Evolutionary conservation across 352 stramenopile species (phyloP).

Genomic region (Aphanomyces stellatus): DNA sequence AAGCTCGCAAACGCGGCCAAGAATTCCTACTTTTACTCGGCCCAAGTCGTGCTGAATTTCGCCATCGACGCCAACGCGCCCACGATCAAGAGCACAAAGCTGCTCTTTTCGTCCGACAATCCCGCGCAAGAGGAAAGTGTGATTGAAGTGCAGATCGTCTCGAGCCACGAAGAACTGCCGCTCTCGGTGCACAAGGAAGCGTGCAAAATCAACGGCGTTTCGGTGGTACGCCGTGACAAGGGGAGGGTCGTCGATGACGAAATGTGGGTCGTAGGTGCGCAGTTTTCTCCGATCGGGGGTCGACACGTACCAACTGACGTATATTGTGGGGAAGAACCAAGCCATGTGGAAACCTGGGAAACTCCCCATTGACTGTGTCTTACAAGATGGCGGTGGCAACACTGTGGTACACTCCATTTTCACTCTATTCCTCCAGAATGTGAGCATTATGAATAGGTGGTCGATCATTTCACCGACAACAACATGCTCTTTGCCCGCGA

Average conservation of each 20-base stretch:
- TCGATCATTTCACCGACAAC: slow-evolving; percentile 51
- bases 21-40: slow-evolving; percentile 33
- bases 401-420: slow-evolving; percentile 19
- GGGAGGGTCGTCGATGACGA: no score
- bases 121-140: slow-evolving; percentile 53
- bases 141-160: slow-evolving; percentile 48
- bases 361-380: slow-evolving; percentile 39
- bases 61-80: slow-evolving; percentile 42
- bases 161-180: slow-evolving; percentile 34
- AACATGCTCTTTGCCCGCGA: slow-evolving; percentile 57
- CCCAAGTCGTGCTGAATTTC: slow-evolving; percentile 37
- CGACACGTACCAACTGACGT: slow-evolving; percentile 45
- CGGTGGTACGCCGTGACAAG: slow-evolving; percentile 28
- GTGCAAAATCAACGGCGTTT: slow-evolving; percentile 54
- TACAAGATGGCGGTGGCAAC: slow-evolving; percentile 46
- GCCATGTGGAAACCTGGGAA: slow-evolving; percentile 47
- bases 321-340: slow-evolving; percentile 45
- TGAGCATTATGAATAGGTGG: slow-evolving; percentile 14
- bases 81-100: slow-evolving; percentile 31
- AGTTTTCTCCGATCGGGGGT: slow-evolving; percentile 40
- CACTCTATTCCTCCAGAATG: not conserved
- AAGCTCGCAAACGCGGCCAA: slow-evolving; percentile 32
- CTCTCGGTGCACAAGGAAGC: slow-evolving; percentile 30
- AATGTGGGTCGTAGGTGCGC: slow-evolving; percentile 24
- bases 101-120: slow-evolving; percentile 50